A percentile compares a stretch with the other conserved stretches of the same genome.
phyloP scores from a whole-genome alignment of 306 rosid genomes.

The Prinsepia uniflora region DNA sequence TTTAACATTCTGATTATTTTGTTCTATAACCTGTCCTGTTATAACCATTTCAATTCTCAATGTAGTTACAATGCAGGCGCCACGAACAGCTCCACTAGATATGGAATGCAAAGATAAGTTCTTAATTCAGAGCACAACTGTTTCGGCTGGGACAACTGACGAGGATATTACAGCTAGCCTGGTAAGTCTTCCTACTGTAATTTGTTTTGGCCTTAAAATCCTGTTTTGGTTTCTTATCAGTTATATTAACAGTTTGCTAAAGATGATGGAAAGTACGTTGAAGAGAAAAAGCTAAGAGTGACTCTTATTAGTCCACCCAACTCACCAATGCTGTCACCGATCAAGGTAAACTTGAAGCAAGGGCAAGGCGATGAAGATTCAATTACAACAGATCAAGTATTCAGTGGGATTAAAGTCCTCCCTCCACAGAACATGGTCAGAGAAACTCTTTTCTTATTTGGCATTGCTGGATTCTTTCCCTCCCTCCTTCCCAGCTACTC shows the following conservation, averaged over 20 bases:
- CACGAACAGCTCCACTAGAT: conserved; percentile 46
- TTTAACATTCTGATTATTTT: neutral
- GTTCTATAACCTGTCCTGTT: conserved; percentile 5
- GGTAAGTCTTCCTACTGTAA: conserved; percentile 43
- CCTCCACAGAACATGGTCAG: conserved; percentile 49
- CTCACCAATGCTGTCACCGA: conserved; percentile 58
- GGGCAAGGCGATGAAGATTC: conserved; percentile 36
- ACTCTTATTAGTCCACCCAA: conserved; percentile 47
- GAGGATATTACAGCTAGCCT: conserved; percentile 64
- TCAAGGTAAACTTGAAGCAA: conserved; percentile 47
- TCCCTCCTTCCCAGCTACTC: neutral
- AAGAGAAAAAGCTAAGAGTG: conserved; percentile 82
- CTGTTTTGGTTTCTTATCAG: conserved; percentile 19
- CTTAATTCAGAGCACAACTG: conserved; percentile 72
- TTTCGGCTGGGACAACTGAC: conserved; percentile 50
- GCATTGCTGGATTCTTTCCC: conserved; percentile 5
- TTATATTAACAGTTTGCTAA: conserved; percentile 57
- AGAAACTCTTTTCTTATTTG: conserved; percentile 24
- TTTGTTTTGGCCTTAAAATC: conserved; percentile 22
- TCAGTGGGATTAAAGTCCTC: conserved; percentile 29
- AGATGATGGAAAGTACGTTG: conserved; percentile 53
- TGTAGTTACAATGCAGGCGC: conserved; percentile 89
- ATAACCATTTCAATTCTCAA: conserved; percentile 14
- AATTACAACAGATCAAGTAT: conserved; percentile 24
- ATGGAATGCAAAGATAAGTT: conserved; percentile 89